Base-by-base conservation (phyloP, 2,329 filamentous ascomycete species). In the Colletotrichum acutatum region DNA sequence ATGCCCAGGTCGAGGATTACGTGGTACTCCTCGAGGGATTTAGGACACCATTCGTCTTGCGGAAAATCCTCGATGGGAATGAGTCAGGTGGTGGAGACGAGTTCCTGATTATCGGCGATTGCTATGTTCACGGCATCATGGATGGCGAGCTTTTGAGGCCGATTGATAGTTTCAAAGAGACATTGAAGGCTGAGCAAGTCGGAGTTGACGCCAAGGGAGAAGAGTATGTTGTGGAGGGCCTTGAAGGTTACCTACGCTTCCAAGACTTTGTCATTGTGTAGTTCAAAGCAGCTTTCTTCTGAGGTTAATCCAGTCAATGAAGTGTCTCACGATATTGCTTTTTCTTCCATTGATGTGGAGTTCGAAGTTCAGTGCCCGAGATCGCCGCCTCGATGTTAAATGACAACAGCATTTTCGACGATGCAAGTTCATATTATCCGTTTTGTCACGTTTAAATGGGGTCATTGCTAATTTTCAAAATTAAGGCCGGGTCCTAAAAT, bases 11-110 rank as follows among this genome's bases (percentile, higher is more conserved):
- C 6, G 59, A 72, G 1, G 82, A 83, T 66, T 75, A 77, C 1
- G 74, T 83, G 11, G 80, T 76, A 16, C 75, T 83, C 37, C 57
- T 83, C 14, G 77, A 80, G 26, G 82, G 82, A 3, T 82, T 81
- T 0, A 79, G 70, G 57, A 79, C 79, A 1, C 81, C 81, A 7
- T 82, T 81, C 28, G 61, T 82, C 32, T 68, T 83, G 5, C 76
- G 81, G 11, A 74, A 46, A 59, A 60, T 58, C 30, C 62, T 62
- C 0, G 70, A 62, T 3, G 37, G 53, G 4, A 12, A 16, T 6
- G 12, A 4, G 0, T 12, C 11, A 11, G 5, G 12, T 5, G 28
- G 2, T 5, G 19, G 2, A 1, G 32, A 49, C 3, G 28, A 37
- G 4, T 72, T 53, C 30, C 24, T 52, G 3, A 4, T 63, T 1